Evolutionary conservation across 2,329 filamentous ascomycete genomes (phyloP).

Genomic region (Eurotiales sp.): DNA sequence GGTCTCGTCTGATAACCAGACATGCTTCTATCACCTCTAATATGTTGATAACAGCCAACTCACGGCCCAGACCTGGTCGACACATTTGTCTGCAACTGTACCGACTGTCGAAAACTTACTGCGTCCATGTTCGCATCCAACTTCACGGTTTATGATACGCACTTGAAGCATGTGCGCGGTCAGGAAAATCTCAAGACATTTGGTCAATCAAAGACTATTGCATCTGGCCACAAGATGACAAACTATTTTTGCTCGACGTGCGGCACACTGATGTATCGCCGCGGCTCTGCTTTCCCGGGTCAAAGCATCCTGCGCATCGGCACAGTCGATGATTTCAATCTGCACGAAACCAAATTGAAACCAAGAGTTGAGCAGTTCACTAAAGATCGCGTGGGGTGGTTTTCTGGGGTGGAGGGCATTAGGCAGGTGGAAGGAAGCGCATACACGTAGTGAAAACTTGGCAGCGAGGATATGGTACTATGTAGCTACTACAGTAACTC

Average conservation of each 20-base stretch:
- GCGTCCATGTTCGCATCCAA: slow-evolving; percentile 4
- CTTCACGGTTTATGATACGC: background rate
- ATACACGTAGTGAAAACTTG: too few relatives aligned
- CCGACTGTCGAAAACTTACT: slow-evolving; percentile 4
- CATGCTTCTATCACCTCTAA: too few relatives aligned
- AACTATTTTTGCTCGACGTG: slow-evolving; percentile 6
- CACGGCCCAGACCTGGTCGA: slow-evolving; percentile 1
- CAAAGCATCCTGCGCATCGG: slow-evolving; percentile 5
- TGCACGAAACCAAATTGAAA: slow-evolving; percentile 6
- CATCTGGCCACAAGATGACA: background rate
- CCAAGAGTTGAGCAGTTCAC: background rate
- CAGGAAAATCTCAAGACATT: slow-evolving; percentile 5
- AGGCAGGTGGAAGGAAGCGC: too few relatives aligned
- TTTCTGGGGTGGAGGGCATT: too few relatives aligned
- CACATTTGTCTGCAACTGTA: slow-evolving; percentile 6
- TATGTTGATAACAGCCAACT: too few relatives aligned
- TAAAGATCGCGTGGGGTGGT: background rate
- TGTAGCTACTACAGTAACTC: too few relatives aligned
- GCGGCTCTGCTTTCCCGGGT: background rate
- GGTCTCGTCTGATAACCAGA: background rate
- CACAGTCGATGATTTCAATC: slow-evolving; percentile 5
- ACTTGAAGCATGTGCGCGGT: slow-evolving; percentile 6
- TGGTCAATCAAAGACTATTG: background rate
- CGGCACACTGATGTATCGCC: slow-evolving; percentile 3
- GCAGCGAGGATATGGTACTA: too few relatives aligned